A percentile compares a stretch with the other conserved stretches of the same genome.
Conservation (phyloP, 2,329 filamentous ascomycete species). For the Hypomyces perniciosus region DNA sequence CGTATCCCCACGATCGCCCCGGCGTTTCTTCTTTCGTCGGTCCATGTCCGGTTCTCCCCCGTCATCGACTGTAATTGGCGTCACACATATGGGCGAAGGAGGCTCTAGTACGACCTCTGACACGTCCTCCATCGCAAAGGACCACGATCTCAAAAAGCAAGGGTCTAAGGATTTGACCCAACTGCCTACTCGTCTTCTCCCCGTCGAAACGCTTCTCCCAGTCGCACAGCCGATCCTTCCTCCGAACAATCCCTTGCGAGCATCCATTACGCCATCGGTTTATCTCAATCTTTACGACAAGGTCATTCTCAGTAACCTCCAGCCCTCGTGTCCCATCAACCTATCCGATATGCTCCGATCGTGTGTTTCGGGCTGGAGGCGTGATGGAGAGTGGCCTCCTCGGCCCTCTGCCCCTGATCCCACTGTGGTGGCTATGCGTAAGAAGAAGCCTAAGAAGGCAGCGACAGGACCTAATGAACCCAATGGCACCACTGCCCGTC, state of each 20-base stretch:
- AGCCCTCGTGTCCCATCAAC: slow-evolving; percentile 84
- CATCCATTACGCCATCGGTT: slow-evolving; percentile 64
- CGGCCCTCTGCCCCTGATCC: slow-evolving; percentile 39
- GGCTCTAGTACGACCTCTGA: slow-evolving; percentile 35
- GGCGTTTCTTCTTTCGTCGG: slow-evolving; percentile 46
- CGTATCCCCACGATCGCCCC: slow-evolving; percentile 40
- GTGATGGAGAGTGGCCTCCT: slow-evolving; percentile 86
- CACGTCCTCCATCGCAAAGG: slow-evolving; percentile 36
- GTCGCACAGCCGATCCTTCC: slow-evolving; percentile 69
- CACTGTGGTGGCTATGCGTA: slow-evolving; percentile 28
- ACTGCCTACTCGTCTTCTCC: slow-evolving; percentile 22
- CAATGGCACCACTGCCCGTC: slow-evolving; percentile 28
- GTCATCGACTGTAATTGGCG: slow-evolving; percentile 16
- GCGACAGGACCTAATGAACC: slow-evolving; percentile 19
- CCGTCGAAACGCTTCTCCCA: slow-evolving; percentile 61
- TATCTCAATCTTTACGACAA: slow-evolving; percentile 87
- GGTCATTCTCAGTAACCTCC: slow-evolving; percentile 71
- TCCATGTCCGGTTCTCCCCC: slow-evolving; percentile 38
- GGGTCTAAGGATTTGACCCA: slow-evolving; percentile 29
- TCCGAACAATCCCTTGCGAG: slow-evolving; percentile 66
- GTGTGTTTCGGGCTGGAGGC: slow-evolving; percentile 86
- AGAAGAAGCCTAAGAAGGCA: slow-evolving; percentile 33
- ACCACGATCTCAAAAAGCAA: slow-evolving; percentile 27
- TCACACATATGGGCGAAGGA: slow-evolving; percentile 20
- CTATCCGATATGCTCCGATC: slow-evolving; percentile 72